phyloP scores from a whole-genome alignment of 768 basidiomycete species.

The Leccinum pellstonianum region DNA sequence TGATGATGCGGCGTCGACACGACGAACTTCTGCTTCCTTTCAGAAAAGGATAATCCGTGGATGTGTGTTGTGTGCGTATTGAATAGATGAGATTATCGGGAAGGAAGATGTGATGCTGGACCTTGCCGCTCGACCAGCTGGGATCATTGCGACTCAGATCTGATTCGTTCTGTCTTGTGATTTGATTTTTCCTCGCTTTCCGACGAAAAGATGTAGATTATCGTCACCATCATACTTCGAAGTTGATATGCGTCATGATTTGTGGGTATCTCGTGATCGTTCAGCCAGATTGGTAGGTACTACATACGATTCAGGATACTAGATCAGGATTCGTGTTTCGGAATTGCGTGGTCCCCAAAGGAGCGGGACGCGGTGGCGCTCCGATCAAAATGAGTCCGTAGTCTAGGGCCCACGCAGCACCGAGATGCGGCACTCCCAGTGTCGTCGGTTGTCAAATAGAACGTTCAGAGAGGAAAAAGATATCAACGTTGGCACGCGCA shows the following conservation, averaged over 20 bases:
- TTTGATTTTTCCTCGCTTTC: neutral
- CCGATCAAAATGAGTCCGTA: slow-evolving; percentile 8
- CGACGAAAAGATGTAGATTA: neutral
- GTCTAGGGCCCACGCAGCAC: slow-evolving; percentile 9
- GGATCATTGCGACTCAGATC: slow-evolving; percentile 1
- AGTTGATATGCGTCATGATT: neutral
- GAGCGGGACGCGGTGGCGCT: slow-evolving; percentile 26
- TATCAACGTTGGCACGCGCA: neutral
- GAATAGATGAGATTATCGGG: neutral
- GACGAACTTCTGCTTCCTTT: neutral
- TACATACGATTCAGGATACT: neutral
- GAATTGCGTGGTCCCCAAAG: neutral
- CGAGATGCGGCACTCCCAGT: slow-evolving; percentile 8
- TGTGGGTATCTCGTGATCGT: neutral
- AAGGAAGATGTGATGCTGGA: neutral
- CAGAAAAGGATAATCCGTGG: slow-evolving; percentile 9
- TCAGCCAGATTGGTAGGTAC: neutral
- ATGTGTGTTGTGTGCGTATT: neutral
- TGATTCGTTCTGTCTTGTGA: neutral
- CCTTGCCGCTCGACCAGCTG: neutral
- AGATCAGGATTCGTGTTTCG: neutral
- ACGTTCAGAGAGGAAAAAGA: neutral
- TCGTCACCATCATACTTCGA: neutral
- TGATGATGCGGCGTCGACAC: neutral
- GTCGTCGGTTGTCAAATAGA: neutral